phyloP scores from a whole-genome alignment of 1,284 basidiomycete genomes.

The Ceratobasidium sp. region DNA sequence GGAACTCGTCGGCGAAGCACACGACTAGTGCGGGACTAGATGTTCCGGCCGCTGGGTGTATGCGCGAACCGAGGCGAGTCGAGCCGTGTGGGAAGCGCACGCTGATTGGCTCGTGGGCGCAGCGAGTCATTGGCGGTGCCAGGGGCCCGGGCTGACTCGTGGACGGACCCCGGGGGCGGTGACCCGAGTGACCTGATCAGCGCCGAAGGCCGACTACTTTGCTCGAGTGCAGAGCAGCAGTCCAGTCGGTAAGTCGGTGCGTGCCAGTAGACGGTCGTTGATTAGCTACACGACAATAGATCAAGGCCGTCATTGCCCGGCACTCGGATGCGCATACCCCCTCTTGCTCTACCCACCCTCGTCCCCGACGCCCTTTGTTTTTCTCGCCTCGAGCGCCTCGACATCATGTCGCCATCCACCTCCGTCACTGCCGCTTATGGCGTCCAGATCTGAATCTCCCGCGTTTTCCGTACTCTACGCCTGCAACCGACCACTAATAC shows the following conservation, averaged over 20 bases:
- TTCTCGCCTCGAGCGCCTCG: constrained; percentile 42
- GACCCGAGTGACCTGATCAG: neutral
- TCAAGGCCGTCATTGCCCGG: too few species aligned
- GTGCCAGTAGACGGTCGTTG: neutral
- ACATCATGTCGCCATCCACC: constrained; percentile 39
- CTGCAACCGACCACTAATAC: constrained; percentile 17
- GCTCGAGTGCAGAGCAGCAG: too few species aligned
- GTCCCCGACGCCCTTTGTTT: constrained; percentile 15
- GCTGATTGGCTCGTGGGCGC: constrained; percentile 2
- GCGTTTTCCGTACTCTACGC: constrained; percentile 26
- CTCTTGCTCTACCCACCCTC: neutral
- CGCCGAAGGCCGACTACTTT: constrained; percentile 1
- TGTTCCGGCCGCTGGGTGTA: constrained; percentile 25
- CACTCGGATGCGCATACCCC: constrained; percentile 13
- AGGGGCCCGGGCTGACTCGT: constrained; percentile 1
- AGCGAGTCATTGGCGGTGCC: constrained; percentile 6
- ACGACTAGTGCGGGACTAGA: neutral
- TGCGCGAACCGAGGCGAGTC: constrained; percentile 17
- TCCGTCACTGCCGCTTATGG: constrained; percentile 36
- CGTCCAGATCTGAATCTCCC: constrained; percentile 32
- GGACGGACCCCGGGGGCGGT: neutral
- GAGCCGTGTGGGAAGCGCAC: constrained; percentile 11
- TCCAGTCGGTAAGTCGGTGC: constrained; percentile 6
- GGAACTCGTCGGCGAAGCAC: too few species aligned
- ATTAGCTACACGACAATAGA: neutral